Percentiles rank a stretch among this genome's conserved stretches.
Conservation (phyloP, 2,329 filamentous ascomycete species). For the Epichloe glyceriae region DNA sequence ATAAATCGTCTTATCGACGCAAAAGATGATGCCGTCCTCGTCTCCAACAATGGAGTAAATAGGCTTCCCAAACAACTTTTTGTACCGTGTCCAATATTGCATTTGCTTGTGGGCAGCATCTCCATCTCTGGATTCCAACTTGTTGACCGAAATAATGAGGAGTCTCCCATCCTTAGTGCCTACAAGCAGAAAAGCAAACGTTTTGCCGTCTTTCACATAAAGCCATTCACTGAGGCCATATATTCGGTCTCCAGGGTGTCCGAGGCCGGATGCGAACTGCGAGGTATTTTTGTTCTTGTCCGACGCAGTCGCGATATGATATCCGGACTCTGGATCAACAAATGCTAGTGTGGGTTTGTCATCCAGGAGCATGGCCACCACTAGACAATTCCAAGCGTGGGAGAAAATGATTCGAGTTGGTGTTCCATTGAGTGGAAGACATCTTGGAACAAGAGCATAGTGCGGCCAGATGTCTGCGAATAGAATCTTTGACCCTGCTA, state of each 20-base stretch:
- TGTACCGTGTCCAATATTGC: conserved; percentile 41
- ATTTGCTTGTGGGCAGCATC: conserved; percentile 16
- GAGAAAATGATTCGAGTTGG: conserved; percentile 44
- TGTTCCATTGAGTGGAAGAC: conserved; percentile 32
- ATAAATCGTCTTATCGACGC: conserved; percentile 38
- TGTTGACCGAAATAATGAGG: conserved; percentile 39
- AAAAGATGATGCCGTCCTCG: conserved; percentile 42
- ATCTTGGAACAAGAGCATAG: conserved; percentile 35
- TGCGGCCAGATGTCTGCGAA: conserved; percentile 37
- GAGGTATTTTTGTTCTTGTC: conserved; percentile 28
- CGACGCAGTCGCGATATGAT: conserved; percentile 33
- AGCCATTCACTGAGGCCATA: conserved; percentile 52
- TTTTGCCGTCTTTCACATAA: conserved; percentile 41
- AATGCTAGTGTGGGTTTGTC: conserved; percentile 39
- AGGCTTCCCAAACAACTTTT: conserved; percentile 30
- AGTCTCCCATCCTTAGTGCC: conserved; percentile 41
- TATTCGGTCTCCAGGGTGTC: conserved; percentile 43
- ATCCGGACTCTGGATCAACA: conserved; percentile 41
- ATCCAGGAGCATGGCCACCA: conserved; percentile 36
- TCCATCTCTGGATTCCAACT: conserved; percentile 7
- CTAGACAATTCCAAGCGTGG: conserved; percentile 34
- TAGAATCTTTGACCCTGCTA: conserved; percentile 36
- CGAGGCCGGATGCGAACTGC: conserved; percentile 42
- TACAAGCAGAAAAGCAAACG: conserved; percentile 51
- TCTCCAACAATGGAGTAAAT: conserved; percentile 45